These are phyloP conservation scores for Phanerochaete sordida DNA, from an alignment of 768 basidiomycete species.

Conservation along the genomic window DNA sequence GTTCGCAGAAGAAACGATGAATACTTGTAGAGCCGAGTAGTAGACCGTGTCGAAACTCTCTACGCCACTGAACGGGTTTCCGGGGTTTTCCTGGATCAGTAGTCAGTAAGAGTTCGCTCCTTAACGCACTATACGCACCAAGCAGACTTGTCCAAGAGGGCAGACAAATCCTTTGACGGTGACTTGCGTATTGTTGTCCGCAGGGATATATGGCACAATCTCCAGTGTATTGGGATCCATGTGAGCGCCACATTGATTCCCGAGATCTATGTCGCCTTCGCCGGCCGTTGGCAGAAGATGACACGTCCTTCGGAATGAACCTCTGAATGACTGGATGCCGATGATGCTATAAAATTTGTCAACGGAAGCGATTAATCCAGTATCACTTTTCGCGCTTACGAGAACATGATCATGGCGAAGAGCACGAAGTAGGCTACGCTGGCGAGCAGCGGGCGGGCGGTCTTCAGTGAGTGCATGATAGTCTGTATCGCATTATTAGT, in stretches of 20 bases:
- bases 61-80: slow-evolving; percentile 61
- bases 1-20: slow-evolving; percentile 79
- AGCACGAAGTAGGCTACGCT: slow-evolving; percentile 89
- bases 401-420: slow-evolving; percentile 87
- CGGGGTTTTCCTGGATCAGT: slow-evolving; percentile 42
- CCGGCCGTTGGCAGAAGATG: slow-evolving; percentile 52
- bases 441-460: slow-evolving; percentile 83
- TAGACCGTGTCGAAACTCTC: slow-evolving; percentile 91
- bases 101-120: not conserved
- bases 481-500: slow-evolving; percentile 39
- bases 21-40: slow-evolving; percentile 73
- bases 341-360: slow-evolving; percentile 55
- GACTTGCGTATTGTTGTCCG: slow-evolving; percentile 32
- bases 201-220: slow-evolving; percentile 37
- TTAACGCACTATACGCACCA: slow-evolving; percentile 37
- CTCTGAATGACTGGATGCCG: slow-evolving; percentile 92
- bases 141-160: slow-evolving; percentile 81
- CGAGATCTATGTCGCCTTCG: slow-evolving; percentile 41
- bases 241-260: slow-evolving; percentile 77
- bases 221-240: slow-evolving; percentile 58
- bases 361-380: not conserved
- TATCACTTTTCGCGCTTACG: slow-evolving; percentile 70
- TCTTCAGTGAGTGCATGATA: slow-evolving; percentile 90
- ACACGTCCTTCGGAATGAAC: slow-evolving; percentile 70
- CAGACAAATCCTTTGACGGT: slow-evolving; percentile 83